phyloP scores from a whole-genome alignment of 805 yeast species.

The Saccharomyces jurei region DNA sequence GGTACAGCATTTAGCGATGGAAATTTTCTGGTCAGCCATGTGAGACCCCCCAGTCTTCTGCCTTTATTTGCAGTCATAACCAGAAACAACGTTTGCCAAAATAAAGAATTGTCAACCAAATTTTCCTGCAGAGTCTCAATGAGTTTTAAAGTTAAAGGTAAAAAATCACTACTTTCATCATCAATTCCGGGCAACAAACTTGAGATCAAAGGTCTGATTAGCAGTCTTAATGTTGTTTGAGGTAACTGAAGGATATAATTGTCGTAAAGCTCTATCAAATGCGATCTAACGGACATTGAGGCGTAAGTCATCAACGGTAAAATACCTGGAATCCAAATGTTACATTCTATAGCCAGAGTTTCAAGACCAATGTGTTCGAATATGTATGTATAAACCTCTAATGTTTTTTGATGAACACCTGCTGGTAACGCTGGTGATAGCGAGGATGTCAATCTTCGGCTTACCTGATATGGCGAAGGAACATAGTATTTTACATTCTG shows the following conservation, averaged over 20 bases:
- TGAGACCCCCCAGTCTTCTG: slow-evolving; percentile 72
- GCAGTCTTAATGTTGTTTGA: slow-evolving; percentile 39
- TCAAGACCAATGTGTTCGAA: slow-evolving; percentile 56
- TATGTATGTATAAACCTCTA: slow-evolving; percentile 65
- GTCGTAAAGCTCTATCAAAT: slow-evolving; percentile 54
- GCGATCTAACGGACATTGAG: slow-evolving; percentile 79
- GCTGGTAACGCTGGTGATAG: slow-evolving; percentile 77
- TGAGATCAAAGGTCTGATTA: slow-evolving; percentile 63
- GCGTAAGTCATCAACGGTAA: slow-evolving; percentile 83
- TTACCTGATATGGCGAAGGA: slow-evolving; percentile 59
- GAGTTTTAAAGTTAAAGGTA: slow-evolving; percentile 48
- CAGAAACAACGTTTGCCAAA: slow-evolving; percentile 79
- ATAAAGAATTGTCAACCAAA: slow-evolving; percentile 58
- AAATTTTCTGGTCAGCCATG: slow-evolving; percentile 54
- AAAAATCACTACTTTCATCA: slow-evolving; percentile 84
- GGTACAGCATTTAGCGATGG: slow-evolving; percentile 48
- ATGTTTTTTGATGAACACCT: slow-evolving; percentile 88
- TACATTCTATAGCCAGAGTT: slow-evolving; percentile 46
- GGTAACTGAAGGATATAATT: slow-evolving; percentile 48
- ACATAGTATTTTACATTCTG: slow-evolving; percentile 42
- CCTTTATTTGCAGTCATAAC: slow-evolving; percentile 74
- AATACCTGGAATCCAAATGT: slow-evolving; percentile 87
- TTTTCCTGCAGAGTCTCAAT: slow-evolving; percentile 52
- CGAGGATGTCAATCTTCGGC: slow-evolving; percentile 70
- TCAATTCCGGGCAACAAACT: slow-evolving; percentile 83